Evolutionary conservation across 2,329 filamentous ascomycete species (phyloP).

Genomic region (Cladosporium sphaerospermum): DNA sequence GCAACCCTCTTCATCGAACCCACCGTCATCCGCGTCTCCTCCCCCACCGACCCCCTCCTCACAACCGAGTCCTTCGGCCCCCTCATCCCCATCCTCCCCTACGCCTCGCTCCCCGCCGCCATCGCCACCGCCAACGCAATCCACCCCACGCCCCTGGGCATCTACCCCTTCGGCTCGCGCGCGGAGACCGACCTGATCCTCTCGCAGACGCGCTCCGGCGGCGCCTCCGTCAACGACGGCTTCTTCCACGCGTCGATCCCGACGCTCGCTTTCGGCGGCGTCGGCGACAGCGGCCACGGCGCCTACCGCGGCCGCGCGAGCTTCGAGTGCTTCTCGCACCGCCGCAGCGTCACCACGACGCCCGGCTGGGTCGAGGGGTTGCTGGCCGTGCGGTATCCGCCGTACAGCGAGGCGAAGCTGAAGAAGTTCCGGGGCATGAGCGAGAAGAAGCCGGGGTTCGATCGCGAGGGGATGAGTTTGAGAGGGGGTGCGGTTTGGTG

Average conservation of each 20-base stretch:
- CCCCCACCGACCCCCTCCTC: conserved; percentile 69
- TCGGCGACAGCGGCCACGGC: conserved; percentile 70
- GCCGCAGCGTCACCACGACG: conserved; percentile 54
- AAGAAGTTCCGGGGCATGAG: conserved; percentile 46
- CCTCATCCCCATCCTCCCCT: conserved; percentile 75
- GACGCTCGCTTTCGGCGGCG: conserved; percentile 73
- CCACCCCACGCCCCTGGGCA: conserved; percentile 73
- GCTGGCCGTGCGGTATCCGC: conserved; percentile 61
- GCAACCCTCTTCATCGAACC: conserved; percentile 79
- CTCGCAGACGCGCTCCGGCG: conserved; percentile 44
- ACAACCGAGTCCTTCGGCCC: conserved; percentile 86
- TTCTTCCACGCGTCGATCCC: conserved; percentile 66
- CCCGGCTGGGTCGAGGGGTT: conserved; percentile 62
- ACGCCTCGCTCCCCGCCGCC: conserved; percentile 76
- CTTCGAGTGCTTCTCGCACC: conserved; percentile 63
- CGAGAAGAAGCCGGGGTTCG: conserved; percentile 53
- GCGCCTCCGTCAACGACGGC: conserved; percentile 48
- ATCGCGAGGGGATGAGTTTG: conserved; percentile 45
- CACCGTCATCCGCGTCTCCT: conserved; percentile 80
- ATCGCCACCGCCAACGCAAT: conserved; percentile 75
- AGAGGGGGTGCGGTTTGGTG: conserved; percentile 27
- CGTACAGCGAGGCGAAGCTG: conserved; percentile 50
- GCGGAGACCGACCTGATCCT: conserved; percentile 64
- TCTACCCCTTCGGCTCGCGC: conserved; percentile 81
- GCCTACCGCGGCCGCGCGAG: conserved; percentile 70